Evolutionary conservation across 495 filamentous ascomycete species (phyloP).

Genomic region (Gamarada debralockiae): DNA sequence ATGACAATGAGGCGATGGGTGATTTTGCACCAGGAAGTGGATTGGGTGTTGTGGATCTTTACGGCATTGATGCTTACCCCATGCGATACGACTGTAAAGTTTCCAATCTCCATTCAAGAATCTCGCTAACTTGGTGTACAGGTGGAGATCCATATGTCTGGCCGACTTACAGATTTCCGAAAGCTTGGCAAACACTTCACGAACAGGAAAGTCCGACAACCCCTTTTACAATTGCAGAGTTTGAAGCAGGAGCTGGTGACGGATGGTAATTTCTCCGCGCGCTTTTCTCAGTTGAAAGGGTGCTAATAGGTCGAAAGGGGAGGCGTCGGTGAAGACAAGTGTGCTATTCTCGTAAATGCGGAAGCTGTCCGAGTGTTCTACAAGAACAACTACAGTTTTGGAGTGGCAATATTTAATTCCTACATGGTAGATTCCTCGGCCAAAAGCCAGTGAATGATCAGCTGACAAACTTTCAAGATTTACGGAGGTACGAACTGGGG

Average conservation of each 20-base stretch:
- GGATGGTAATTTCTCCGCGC: slow-evolving; percentile 53
- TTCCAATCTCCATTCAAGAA: not conserved
- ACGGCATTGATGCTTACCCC: slow-evolving; percentile 72
- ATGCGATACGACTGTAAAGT: slow-evolving; percentile 50
- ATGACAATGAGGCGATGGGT: slow-evolving; percentile 54
- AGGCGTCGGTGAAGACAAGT: slow-evolving; percentile 53
- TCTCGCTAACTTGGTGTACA: not conserved
- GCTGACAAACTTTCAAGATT: slow-evolving; percentile 23
- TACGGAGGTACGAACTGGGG: slow-evolving; percentile 80
- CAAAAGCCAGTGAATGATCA: slow-evolving; percentile 33
- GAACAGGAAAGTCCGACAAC: slow-evolving; percentile 55
- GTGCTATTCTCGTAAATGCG: slow-evolving; percentile 54
- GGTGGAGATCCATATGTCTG: slow-evolving; percentile 43
- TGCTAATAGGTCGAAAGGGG: not conserved
- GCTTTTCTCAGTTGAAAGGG: not conserved
- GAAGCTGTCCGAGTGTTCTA: slow-evolving; percentile 74
- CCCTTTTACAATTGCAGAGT: slow-evolving; percentile 65
- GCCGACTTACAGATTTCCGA: slow-evolving; percentile 40
- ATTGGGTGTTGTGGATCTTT: slow-evolving; percentile 64
- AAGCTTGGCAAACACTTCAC: slow-evolving; percentile 41
- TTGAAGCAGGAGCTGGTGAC: slow-evolving; percentile 68
- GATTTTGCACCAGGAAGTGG: slow-evolving; percentile 61
- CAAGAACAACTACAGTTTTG: slow-evolving; percentile 67
- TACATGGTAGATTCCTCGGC: slow-evolving; percentile 54
- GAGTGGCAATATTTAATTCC: slow-evolving; percentile 56